Evolutionary conservation across 768 basidiomycete genomes (phyloP).

Genomic region (Rhodosporidiobolus odoratus): DNA sequence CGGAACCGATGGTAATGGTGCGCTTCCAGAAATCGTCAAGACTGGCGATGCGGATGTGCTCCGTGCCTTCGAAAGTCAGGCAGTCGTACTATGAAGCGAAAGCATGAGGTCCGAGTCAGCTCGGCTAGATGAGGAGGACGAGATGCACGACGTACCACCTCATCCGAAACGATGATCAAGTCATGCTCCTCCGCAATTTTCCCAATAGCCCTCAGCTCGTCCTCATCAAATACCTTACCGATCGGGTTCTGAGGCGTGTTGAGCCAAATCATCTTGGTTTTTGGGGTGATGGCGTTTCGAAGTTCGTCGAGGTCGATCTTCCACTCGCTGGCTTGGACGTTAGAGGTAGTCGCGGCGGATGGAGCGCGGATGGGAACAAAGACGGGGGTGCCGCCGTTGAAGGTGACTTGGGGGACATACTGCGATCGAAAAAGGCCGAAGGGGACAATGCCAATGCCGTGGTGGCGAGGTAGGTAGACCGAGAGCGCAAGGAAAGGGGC

Average conservation of each 20-base stretch:
- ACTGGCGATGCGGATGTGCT: slow-evolving; percentile 82
- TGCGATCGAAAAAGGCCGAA: slow-evolving; percentile 26
- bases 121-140: not conserved
- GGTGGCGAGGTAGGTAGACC: not conserved
- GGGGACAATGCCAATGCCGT: not conserved
- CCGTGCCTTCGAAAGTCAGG: slow-evolving; percentile 74
- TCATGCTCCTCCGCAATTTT: slow-evolving; percentile 84
- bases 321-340: slow-evolving; percentile 69
- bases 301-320: slow-evolving; percentile 83
- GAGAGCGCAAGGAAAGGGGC: not conserved
- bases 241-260: slow-evolving; percentile 88
- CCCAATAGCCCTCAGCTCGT: slow-evolving; percentile 80
- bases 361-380: slow-evolving; percentile 94
- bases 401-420: slow-evolving; percentile 41
- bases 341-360: slow-evolving; percentile 47
- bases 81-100: slow-evolving; percentile 71
- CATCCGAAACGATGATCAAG: slow-evolving; percentile 86
- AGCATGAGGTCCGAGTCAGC: not conserved
- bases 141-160: slow-evolving; percentile 64
- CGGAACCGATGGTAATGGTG: slow-evolving; percentile 76
- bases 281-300: slow-evolving; percentile 75
- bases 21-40: slow-evolving; percentile 99
- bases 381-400: slow-evolving; percentile 71
- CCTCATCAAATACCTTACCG: slow-evolving; percentile 87
- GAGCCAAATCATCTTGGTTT: slow-evolving; percentile 86